Evolutionary conservation across 2,329 filamentous ascomycete species (phyloP), one percentile per base, ranked within the genome.

Genomic region (Lecanoromycetidae sp.): DNA sequence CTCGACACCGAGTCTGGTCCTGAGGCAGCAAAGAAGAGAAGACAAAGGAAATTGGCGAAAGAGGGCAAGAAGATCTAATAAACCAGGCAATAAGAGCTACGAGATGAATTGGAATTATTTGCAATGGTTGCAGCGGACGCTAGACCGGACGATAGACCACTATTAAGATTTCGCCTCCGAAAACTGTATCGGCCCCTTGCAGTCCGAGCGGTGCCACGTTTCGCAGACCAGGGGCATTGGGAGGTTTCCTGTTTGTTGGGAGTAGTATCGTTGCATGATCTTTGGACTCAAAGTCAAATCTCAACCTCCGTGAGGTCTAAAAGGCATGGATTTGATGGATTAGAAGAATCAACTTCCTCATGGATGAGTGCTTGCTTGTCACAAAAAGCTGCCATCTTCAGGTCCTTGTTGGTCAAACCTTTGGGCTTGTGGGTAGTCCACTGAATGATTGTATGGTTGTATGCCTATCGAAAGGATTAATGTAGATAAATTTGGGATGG

Each of bases 1-100:
- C 75, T 96, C 56, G 88, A 95, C 67, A 98, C 91, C 52, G 90
- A 98, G 75, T 86, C 86, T 54, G 87, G 85, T 44, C 78, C 85
- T 30, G 90, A 93, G 66, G 86, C 90, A 33, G 76, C 83, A 58
- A 88, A 87, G 79, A 77, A 75, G 62, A 81, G 88, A 61, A 77
- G 87, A 51, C 87, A 91, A 66, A 79, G 72, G 66, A 88, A 84
- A 77, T 59, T 85, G 42, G 76, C 77, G 49, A 72, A 82, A 64
- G 72, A 71, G 61, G 71, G 72, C 54, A 80, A 80, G 72, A 87
- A 87, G 74, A 70, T 71, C 36, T 74, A 83, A 68, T 82, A 76
- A 68, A 62, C 23, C 4, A 10, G 39, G 38, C 32, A 8, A 19
- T 29, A 22, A 19, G 23, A 27, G 25, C 9, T 15, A 19, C 9